Conservation (phyloP, 768 basidiomycete species). For the Xerocomellus amylosporus region DNA sequence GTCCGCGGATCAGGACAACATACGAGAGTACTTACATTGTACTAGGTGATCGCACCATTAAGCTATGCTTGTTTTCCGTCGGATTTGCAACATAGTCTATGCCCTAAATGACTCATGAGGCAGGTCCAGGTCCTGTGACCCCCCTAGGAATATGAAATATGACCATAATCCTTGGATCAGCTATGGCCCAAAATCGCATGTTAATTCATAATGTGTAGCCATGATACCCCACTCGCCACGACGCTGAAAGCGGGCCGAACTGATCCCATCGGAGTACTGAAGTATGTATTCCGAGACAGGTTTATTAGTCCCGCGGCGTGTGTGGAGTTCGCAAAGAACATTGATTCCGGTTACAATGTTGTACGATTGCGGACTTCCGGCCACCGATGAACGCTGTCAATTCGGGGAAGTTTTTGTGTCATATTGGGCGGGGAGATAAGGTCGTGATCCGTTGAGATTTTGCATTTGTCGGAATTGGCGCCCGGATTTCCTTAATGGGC, state of each 20-base stretch:
- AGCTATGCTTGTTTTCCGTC: not conserved
- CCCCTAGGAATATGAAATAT: slow-evolving; percentile 8
- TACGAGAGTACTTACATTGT: slow-evolving; percentile 1
- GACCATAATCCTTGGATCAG: not conserved
- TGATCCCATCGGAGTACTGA: slow-evolving; percentile 10
- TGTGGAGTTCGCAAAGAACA: slow-evolving; percentile 20
- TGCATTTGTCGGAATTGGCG: not conserved
- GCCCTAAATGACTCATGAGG: not conserved
- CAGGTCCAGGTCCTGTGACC: not conserved
- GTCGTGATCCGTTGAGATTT: slow-evolving; percentile 32
- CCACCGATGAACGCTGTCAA: slow-evolving; percentile 15
- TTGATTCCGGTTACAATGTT: not conserved
- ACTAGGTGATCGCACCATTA: not conserved
- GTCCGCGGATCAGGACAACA: slow-evolving; percentile 27
- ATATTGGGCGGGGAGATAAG: slow-evolving; percentile 28
- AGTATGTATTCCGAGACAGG: slow-evolving; percentile 11
- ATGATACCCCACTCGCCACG: not conserved
- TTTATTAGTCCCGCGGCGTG: slow-evolving; percentile 29
- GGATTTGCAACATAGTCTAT: slow-evolving; percentile 9
- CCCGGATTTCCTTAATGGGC: slow-evolving; percentile 6
- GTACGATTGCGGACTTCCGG: slow-evolving; percentile 18
- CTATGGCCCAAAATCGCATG: not conserved
- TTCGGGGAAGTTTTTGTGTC: slow-evolving; percentile 6
- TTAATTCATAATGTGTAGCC: not conserved
- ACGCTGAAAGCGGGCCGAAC: not conserved